These are phyloP conservation scores for Closterium sp. DNA, from an alignment of 139 green algal genomes.

Conservation along the genomic window DNA sequence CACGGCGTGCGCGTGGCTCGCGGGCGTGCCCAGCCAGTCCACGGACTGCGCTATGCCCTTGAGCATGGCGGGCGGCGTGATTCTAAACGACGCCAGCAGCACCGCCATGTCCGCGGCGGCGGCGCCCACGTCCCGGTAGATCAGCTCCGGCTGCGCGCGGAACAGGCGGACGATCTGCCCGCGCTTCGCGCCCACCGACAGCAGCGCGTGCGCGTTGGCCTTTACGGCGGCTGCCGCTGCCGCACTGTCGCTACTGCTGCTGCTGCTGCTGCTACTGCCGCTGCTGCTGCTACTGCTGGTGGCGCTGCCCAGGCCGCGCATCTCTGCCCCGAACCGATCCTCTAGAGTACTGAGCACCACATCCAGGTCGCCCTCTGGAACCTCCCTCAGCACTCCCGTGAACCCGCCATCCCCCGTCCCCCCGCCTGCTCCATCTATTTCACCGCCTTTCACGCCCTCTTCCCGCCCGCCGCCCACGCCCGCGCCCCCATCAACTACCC, in stretches of 20 bases:
- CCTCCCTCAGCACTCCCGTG: background rate
- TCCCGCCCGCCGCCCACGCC: background rate
- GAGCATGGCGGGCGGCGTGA: background rate
- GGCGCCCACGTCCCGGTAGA: background rate
- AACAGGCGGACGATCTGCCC: background rate
- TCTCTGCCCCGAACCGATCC: background rate
- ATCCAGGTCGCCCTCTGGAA: background rate
- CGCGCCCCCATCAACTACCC: background rate
- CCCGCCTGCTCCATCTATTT: background rate
- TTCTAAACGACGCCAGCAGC: background rate
- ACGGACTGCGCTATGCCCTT: background rate
- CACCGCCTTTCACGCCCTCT: background rate
- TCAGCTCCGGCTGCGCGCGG: constrained; percentile 2
- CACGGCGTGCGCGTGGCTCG: background rate
- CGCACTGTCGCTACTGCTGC: background rate
- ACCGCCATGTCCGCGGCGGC: background rate
- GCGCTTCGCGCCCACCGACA: background rate
- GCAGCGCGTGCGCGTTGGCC: background rate
- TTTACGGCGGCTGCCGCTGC: background rate
- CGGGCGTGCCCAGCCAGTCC: constrained; percentile 5
- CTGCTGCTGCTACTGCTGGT: background rate
- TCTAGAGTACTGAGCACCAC: background rate
- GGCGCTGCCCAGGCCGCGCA: background rate
- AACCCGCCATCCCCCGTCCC: background rate
- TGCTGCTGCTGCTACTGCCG: background rate